Conservation (phyloP, 2,329 filamentous ascomycete species). For the Zopfia rhizophila region DNA sequence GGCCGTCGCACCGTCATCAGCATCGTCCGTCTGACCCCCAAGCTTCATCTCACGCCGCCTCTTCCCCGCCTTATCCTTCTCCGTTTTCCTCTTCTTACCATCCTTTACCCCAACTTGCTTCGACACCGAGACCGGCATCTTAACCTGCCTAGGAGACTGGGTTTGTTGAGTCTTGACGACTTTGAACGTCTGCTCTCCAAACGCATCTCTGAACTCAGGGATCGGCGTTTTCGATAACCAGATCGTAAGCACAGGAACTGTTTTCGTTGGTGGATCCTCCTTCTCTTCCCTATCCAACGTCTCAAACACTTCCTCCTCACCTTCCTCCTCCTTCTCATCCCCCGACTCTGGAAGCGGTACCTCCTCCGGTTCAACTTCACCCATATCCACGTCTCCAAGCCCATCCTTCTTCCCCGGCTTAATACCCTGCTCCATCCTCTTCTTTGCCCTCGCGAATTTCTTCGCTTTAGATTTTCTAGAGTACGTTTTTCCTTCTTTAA, state of each 20-base stretch:
- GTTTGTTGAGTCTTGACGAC: constrained; percentile 8
- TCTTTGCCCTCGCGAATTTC: background rate
- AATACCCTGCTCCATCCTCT: background rate
- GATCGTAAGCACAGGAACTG: constrained; percentile 29
- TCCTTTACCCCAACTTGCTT: too few relatives aligned
- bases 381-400: background rate
- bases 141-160: background rate
- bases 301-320: constrained; percentile 29
- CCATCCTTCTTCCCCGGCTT: background rate
- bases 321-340: constrained; percentile 1
- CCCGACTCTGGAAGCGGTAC: too few relatives aligned
- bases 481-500: background rate
- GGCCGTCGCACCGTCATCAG: background rate
- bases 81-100: background rate
- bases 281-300: constrained; percentile 15
- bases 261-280: constrained; percentile 15
- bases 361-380: background rate
- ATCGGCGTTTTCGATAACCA: constrained; percentile 33
- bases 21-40: too few relatives aligned
- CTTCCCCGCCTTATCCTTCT: background rate
- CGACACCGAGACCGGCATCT: background rate
- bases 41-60: too few relatives aligned
- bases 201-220: constrained; percentile 24
- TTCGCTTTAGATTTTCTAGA: background rate
- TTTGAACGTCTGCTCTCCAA: constrained; percentile 29